Evolutionary conservation across 352 stramenopile genomes (phyloP).

Genomic region (Nothophytophthora sp.): DNA sequence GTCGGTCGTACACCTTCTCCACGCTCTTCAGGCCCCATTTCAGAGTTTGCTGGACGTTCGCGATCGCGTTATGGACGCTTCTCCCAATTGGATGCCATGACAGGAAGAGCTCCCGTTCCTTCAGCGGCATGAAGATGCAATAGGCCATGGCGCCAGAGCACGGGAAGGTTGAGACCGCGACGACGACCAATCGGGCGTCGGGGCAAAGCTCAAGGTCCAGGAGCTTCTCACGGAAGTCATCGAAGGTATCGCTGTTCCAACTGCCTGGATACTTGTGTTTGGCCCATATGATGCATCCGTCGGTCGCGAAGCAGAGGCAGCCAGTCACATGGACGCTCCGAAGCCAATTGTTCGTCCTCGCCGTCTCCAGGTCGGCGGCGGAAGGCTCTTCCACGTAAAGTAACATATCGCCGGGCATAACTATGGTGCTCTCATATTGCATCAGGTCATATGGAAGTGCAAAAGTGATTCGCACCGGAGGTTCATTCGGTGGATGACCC

Average conservation of each 20-base stretch:
- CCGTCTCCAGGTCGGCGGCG: neutral
- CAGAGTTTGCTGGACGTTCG: neutral
- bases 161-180: constrained; percentile 1
- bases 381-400: constrained; percentile 9
- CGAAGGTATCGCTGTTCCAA: constrained; percentile 1
- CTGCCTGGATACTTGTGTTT: constrained; percentile 15
- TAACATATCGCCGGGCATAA: neutral
- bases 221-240: neutral
- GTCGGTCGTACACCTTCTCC: neutral
- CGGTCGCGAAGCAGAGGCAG: constrained; percentile 8
- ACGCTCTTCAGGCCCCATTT: constrained; percentile 5
- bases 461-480: no score
- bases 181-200: neutral
- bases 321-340: constrained; percentile 6
- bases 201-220: neutral
- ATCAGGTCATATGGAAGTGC: neutral
- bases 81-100: no score
- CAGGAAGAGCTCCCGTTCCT: neutral
- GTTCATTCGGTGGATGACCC: constrained; percentile 9
- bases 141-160: neutral
- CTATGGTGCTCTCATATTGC: neutral
- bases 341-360: constrained; percentile 1
- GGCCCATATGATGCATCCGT: constrained; percentile 9
- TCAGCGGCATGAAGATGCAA: constrained; percentile 1
- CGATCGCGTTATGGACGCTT: constrained; percentile 7